A percentile compares a stretch with the other conserved stretches of the same genome.
Conservation (phyloP, 495 filamentous ascomycete species). For the Daldinia concentrica region DNA sequence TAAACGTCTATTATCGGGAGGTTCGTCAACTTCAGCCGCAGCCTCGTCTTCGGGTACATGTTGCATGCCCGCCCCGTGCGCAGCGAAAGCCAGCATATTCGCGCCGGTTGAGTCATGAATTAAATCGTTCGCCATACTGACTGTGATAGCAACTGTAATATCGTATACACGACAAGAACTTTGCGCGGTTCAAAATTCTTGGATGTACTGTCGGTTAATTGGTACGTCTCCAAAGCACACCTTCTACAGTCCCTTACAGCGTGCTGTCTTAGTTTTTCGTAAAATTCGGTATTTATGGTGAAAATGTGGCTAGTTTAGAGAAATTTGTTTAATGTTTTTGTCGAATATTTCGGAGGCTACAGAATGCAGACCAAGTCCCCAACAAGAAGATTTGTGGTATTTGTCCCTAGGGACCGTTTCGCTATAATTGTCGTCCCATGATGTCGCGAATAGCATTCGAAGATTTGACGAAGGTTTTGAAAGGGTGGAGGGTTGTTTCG, state of each 20-base stretch:
- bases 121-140: constrained; percentile 52
- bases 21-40: constrained; percentile 48
- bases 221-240: constrained; percentile 10
- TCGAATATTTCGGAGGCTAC: constrained; percentile 28
- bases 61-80: constrained; percentile 55
- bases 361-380: constrained; percentile 43
- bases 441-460: constrained; percentile 29
- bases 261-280: constrained; percentile 20
- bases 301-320: constrained; percentile 2
- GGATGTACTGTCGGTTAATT: constrained; percentile 6
- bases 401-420: constrained; percentile 65
- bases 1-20: constrained; percentile 45
- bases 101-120: constrained; percentile 52
- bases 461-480: neutral
- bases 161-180: constrained; percentile 16
- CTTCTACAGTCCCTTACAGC: constrained; percentile 19
- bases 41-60: constrained; percentile 54
- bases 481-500: constrained; percentile 8
- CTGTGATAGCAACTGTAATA: constrained; percentile 11
- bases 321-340: constrained; percentile 12
- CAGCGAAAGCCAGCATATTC: constrained; percentile 54
- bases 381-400: constrained; percentile 45
- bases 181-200: constrained; percentile 9
- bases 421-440: constrained; percentile 65
- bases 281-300: constrained; percentile 4